These are phyloP conservation scores for Eucalyptus fibrosa DNA, from an alignment of 345 rosid genomes.

Conservation along the genomic window DNA sequence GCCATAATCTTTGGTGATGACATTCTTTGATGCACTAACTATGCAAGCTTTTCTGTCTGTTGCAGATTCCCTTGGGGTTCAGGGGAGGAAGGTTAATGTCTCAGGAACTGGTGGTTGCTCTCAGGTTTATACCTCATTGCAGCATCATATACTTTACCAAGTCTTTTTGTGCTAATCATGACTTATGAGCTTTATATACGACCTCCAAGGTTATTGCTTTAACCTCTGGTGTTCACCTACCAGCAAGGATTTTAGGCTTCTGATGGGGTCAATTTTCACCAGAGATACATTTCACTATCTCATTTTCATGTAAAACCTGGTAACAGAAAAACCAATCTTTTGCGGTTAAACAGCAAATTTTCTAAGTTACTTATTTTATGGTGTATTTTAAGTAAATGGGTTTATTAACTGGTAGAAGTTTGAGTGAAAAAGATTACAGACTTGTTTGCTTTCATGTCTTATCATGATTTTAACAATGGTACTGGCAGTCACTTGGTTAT, in stretches of 20 bases:
- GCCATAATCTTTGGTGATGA: not conserved
- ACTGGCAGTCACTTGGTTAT: not conserved
- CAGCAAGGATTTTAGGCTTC: not conserved
- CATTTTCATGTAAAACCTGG: not conserved
- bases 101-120: slow-evolving; percentile 50
- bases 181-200: not conserved
- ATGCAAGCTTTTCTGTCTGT: not conserved
- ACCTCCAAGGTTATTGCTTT: not conserved
- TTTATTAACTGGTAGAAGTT: not conserved
- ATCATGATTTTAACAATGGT: not conserved
- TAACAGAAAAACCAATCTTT: not conserved
- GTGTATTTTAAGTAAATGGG: not conserved
- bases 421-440: not conserved
- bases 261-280: not conserved
- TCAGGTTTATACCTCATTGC: slow-evolving; percentile 37
- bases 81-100: slow-evolving; percentile 72
- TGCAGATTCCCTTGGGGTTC: slow-evolving; percentile 92
- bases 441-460: not conserved
- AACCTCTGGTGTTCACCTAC: not conserved
- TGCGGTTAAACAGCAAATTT: not conserved
- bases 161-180: not conserved
- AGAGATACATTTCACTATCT: not conserved
- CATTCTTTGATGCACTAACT: not conserved
- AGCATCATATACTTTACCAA: not conserved
- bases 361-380: not conserved